Base-by-base conservation (phyloP, 805 yeast genomes). In the Hemisphaericaspora nanyangensis region DNA sequence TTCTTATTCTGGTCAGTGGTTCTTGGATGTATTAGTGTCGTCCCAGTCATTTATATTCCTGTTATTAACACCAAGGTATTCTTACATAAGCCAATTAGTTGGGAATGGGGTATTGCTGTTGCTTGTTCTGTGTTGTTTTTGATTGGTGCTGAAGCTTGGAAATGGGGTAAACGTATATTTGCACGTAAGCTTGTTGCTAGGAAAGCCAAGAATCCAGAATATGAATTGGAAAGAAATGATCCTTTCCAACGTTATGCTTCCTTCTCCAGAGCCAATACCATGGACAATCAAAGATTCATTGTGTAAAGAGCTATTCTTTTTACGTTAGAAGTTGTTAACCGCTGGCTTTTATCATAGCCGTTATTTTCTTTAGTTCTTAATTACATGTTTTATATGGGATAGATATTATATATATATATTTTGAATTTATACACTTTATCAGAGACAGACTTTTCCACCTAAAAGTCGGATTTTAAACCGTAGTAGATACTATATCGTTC, bases 1-100 rank as follows among this genome's bases (percentile, higher is more conserved):
- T 79, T 87, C 47, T 68, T 87, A 53, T 83, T 86, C 67, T 85
- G 90, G 89, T 85, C 95, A 0, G 76, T 87, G 32, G 55, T 82
- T 27, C 64, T 76, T 37, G 96, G 93, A 2, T 76, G 83, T 45
- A 58, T 74, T 12, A 72, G 86, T 2, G 80, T 84, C 4, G 81
- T 87, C 74, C 95, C 95, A 31, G 83, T 85, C 13, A 79, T 86
- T 28, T 86, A 86, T 60, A 87, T 87, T 47, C 95, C 96, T 5
- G 95, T 84, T n/a, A 85, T 87, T 55, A 87, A 87, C 58, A 64
- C 70, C 31, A 74, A 76, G 46, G 95, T 87, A 7, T 87, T 87
- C 57, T 66, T 81, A 50, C 95, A 87, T 58, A 66, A 59, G 22
- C 77, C 80, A 7, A 85, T 86, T 46, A 74, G 81, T 8, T 79